Evolutionary conservation across 2,329 filamentous ascomycete species (phyloP).

Genomic region (Clarireedia homoeocarpa): DNA sequence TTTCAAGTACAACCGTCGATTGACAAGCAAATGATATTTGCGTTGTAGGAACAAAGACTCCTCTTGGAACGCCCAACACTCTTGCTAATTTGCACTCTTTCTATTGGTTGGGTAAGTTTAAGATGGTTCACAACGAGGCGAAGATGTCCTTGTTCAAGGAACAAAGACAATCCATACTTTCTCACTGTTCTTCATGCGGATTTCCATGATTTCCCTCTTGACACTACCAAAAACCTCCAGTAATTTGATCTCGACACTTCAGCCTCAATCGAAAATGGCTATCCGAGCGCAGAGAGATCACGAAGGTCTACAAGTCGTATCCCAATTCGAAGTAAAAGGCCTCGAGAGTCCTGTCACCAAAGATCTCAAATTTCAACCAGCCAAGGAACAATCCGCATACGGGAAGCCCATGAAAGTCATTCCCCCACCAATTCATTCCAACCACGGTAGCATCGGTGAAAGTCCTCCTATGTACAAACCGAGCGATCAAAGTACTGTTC

Average conservation of each 20-base stretch:
- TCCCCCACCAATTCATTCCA: neutral
- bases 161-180: neutral
- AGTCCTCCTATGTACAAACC: neutral
- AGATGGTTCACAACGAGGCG: too few species aligned
- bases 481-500: neutral
- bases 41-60: too few species aligned
- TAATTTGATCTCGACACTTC: neutral
- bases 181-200: too few species aligned
- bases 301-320: slow-evolving; percentile 3
- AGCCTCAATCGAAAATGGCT: neutral
- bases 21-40: too few species aligned
- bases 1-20: too few species aligned
- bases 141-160: neutral
- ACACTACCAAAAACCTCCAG: neutral
- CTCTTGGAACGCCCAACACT: too few species aligned
- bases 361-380: slow-evolving; percentile 5
- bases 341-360: neutral
- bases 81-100: too few species aligned
- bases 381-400: neutral
- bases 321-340: neutral
- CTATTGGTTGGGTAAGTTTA: too few species aligned
- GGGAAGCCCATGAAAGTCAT: neutral
- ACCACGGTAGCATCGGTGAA: neutral
- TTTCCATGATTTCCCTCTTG: neutral
- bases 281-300: neutral